Evolutionary conservation across 1,284 basidiomycete genomes (phyloP), one percentile per base, ranked within the genome.

Genomic region (Fomitopsis schrenkii): DNA sequence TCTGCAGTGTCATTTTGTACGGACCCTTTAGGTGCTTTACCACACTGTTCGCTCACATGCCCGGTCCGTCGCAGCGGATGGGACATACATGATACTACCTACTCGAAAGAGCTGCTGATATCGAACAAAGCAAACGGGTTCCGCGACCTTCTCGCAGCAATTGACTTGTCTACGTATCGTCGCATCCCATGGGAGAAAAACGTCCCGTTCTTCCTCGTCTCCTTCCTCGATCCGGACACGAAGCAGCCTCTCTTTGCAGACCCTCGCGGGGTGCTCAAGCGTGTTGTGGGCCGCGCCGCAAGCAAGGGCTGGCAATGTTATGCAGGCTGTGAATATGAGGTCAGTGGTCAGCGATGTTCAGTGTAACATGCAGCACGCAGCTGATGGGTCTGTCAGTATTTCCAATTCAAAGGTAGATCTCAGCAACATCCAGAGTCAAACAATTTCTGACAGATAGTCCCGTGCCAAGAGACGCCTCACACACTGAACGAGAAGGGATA

Each of bases 101-200:
- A 98, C 75, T 81, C 86, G 3, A 83, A 82, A 33, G 97, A 98
- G 74, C 84, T 98, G 9, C 79, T 91, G 26, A 92, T 99, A 57
- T 96, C 94, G 22, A 98, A 97, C 77, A 86, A 84, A 68, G 83
- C 82, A 28, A 98, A 98, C 69, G 97, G 97, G 0, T 98, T 95
- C 74, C 86, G 88, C 17, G 96, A 99, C 72, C 75, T 99, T 35
- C 77, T 92, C 33, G 95, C 95, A 10, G 76, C 80, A 52, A 90
- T 97, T 63, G 95, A 98, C 72, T 80, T 97, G 19, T 85, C 88
- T 0, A 93, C 91, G 0, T 95, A 83, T 72, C 87, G 97, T 17
- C 84, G 93, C 19, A 90, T 98, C 58, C 91, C 94, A 61, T 98
- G 95, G 95, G 95, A 98, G 74, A 80, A 91, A 69, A 84, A 96